Conservation (phyloP, 768 basidiomycete species). For the Crassisporium funariophilum region DNA sequence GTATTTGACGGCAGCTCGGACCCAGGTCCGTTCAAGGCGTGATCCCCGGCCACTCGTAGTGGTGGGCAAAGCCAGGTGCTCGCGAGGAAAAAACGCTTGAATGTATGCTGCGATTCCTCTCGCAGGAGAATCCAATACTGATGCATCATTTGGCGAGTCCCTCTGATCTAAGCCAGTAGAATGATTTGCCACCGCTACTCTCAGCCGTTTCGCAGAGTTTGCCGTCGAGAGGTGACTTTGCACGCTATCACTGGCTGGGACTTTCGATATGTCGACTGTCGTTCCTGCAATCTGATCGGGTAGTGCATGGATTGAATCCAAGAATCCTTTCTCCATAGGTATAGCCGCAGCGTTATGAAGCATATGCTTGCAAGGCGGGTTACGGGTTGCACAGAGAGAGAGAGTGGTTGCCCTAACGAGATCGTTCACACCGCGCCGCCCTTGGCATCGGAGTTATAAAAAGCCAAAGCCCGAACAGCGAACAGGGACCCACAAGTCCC, state of each 20-base stretch:
- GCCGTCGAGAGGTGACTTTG: constrained; percentile 47
- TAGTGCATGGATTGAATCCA: too few species aligned
- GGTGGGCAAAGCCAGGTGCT: not conserved
- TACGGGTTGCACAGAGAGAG: too few species aligned
- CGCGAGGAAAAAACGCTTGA: constrained; percentile 2
- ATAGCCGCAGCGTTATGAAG: too few species aligned
- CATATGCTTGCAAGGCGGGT: too few species aligned
- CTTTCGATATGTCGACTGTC: constrained; percentile 24
- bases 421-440: too few species aligned
- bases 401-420: too few species aligned
- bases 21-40: constrained; percentile 27
- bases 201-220: constrained; percentile 44
- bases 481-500: constrained; percentile 16
- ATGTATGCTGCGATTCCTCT: not conserved
- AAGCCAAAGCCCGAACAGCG: too few species aligned
- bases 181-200: constrained; percentile 20
- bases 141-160: too few species aligned
- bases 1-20: constrained; percentile 33
- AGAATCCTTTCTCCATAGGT: too few species aligned
- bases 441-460: too few species aligned
- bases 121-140: not conserved
- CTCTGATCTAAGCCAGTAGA: not conserved
- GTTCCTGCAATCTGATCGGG: too few species aligned
- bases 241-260: constrained; percentile 40
- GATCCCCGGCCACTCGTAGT: constrained; percentile 3